Base-by-base conservation (phyloP, 768 basidiomycete genomes). In the Naganishia friedmannii region DNA sequence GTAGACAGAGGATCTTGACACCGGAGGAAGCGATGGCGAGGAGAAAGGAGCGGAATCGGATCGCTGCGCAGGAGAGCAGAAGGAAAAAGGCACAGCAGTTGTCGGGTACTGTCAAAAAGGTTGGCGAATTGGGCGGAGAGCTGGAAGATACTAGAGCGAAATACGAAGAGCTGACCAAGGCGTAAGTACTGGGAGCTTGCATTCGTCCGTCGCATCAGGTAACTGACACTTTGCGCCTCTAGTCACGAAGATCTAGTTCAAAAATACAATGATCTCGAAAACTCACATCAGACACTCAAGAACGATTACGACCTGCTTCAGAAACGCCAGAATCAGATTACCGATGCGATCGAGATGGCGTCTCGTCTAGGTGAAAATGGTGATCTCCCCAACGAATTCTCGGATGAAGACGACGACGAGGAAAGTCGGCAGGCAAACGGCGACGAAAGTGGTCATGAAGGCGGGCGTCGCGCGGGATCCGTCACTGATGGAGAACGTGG, bases 61-160 rank as follows among this genome's bases (percentile, higher is more conserved):
- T 63, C 9, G 65, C 65, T 8, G 53, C 65, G 29, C 46, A 66
- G 31, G 65, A 51, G 31, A 66, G 65, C 10, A 66, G 53, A 28
- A 51, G 65, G 65, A 66, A 45, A 66, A 51, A 66, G 48, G 60
- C 60, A 10, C 65, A 66, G 53, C 48, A 66, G 65, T 39, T 66
- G 31, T 31, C 46, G 28, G 53, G 46, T 4, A 66, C 34, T n/a
- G 48, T 39, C 8, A 54, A 34, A 53, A 66, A 54, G 34, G 53
- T 66, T 21, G 53, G 48, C 9, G 48, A 66, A 31, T 45, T 66
- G 65, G 65, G 53, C 23, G 65, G 65, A 19, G 65, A 66, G 48
- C 29, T 51, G 31, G 48, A 66, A 19, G 15, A 51, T 29, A 53
- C 48, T 0, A 53, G 48, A 23, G 46, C 23, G 3, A 66, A 53